Evolutionary conservation across 1,284 basidiomycete genomes (phyloP).

Genomic region (Schizophyllum commune): DNA sequence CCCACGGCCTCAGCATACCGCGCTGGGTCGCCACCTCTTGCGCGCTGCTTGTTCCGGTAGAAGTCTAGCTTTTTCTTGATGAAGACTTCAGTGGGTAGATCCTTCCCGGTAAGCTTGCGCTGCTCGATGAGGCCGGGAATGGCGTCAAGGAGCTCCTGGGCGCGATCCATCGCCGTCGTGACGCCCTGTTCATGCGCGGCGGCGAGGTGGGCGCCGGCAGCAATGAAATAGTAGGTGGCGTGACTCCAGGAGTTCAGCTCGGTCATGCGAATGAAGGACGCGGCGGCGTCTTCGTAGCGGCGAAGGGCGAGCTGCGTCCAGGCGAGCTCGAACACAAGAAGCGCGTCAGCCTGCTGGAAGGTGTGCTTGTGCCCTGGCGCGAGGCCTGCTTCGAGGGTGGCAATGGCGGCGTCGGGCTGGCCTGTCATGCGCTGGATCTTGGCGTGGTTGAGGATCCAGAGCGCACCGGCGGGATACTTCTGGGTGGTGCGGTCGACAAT

Average conservation of each 20-base stretch:
- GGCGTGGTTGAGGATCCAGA: slow-evolving; percentile 76
- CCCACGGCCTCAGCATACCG: slow-evolving; percentile 46
- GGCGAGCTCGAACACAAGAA: slow-evolving; percentile 69
- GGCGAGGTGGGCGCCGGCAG: slow-evolving; percentile 35
- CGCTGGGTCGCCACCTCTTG: slow-evolving; percentile 41
- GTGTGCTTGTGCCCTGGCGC: slow-evolving; percentile 39
- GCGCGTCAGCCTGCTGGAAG: slow-evolving; percentile 65
- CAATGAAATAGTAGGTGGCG: slow-evolving; percentile 69
- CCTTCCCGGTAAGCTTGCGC: slow-evolving; percentile 57
- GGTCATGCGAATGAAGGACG: slow-evolving; percentile 55
- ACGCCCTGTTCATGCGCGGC: slow-evolving; percentile 36
- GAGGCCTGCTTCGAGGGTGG: slow-evolving; percentile 52
- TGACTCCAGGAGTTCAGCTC: slow-evolving; percentile 71
- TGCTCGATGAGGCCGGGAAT: slow-evolving; percentile 54
- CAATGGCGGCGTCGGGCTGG: slow-evolving; percentile 56
- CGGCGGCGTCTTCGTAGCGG: slow-evolving; percentile 58
- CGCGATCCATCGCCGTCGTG: slow-evolving; percentile 33
- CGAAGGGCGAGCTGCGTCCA: slow-evolving; percentile 65
- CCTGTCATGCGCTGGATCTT: slow-evolving; percentile 67
- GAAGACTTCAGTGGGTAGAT: slow-evolving; percentile 65
- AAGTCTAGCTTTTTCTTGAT: slow-evolving; percentile 68
- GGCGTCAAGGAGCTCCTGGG: slow-evolving; percentile 50
- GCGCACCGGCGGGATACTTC: slow-evolving; percentile 58
- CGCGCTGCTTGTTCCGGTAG: slow-evolving; percentile 58
- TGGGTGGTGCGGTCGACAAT: slow-evolving; percentile 4